Conservation (phyloP, 257 asterid species). For the Solanum commersonii region DNA sequence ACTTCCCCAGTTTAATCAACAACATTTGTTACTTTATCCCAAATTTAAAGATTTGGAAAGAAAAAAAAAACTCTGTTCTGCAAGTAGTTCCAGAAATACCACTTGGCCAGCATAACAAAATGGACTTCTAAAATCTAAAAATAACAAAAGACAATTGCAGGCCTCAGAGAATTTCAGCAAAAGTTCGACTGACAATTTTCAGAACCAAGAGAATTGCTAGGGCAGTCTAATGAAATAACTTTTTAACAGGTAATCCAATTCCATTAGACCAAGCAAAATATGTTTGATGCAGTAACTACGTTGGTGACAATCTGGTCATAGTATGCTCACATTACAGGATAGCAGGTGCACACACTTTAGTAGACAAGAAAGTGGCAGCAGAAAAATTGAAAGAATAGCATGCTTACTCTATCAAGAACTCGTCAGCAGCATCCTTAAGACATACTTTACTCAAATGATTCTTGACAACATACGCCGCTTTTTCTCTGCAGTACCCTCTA, state of each 20-base stretch:
- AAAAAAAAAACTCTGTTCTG: neutral
- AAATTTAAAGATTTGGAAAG: neutral
- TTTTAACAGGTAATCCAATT: neutral
- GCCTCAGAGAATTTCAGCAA: neutral
- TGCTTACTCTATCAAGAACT: slow-evolving; percentile 83
- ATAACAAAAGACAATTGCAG: neutral
- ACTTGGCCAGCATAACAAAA: neutral
- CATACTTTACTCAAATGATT: slow-evolving; percentile 75
- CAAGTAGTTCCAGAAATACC: neutral
- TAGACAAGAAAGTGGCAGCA: neutral
- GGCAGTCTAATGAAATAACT: neutral
- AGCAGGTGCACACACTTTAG: neutral
- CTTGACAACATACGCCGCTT: slow-evolving; percentile 47
- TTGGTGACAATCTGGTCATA: neutral
- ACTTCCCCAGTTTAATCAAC: neutral
- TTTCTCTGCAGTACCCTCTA: slow-evolving; percentile 70
- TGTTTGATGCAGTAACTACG: neutral
- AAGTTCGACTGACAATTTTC: neutral
- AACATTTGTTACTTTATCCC: neutral
- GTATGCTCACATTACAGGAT: neutral
- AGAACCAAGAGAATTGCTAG: neutral
- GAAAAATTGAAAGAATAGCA: neutral
- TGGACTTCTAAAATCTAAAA: neutral
- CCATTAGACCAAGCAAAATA: neutral
- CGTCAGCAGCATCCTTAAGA: slow-evolving; percentile 65